phyloP scores from a whole-genome alignment of 2,329 filamentous ascomycete species.

The Bipolaris victoriae region DNA sequence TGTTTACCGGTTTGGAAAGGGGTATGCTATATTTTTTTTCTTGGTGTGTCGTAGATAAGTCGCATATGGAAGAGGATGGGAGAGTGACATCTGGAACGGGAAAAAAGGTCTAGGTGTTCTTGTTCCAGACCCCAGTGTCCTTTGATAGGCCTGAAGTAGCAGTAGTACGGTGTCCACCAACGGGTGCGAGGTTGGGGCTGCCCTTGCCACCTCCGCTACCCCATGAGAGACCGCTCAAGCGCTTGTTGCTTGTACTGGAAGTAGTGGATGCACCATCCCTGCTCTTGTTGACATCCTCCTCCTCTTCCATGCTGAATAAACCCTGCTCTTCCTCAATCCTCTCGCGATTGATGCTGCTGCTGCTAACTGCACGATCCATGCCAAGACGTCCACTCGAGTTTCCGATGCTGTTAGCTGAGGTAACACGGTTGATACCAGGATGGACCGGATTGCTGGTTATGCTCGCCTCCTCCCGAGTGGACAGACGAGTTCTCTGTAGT shows the following conservation, averaged over 20 bases:
- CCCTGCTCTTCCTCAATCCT: slow-evolving; percentile 52
- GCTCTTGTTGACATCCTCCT: slow-evolving; percentile 44
- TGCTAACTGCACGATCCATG: slow-evolving; percentile 49
- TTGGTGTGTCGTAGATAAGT: background rate
- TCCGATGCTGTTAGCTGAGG: slow-evolving; percentile 42
- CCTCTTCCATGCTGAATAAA: slow-evolving; percentile 53
- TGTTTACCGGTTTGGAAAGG: background rate
- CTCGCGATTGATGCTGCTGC: slow-evolving; percentile 49
- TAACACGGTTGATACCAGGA: slow-evolving; percentile 70
- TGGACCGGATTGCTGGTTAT: slow-evolving; percentile 46
- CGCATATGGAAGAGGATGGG: background rate
- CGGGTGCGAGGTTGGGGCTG: slow-evolving; percentile 44
- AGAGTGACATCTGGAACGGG: background rate
- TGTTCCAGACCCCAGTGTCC: slow-evolving; percentile 28
- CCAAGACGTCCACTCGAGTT: slow-evolving; percentile 40
- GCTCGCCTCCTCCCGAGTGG: slow-evolving; percentile 39
- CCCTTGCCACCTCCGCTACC: slow-evolving; percentile 46
- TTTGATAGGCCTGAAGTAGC: slow-evolving; percentile 30
- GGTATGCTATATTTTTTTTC: slow-evolving; percentile 10
- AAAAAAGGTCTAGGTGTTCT: slow-evolving; percentile 18
- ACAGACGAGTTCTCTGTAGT: slow-evolving; percentile 54
- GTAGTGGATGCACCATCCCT: slow-evolving; percentile 45
- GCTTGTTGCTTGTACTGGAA: slow-evolving; percentile 45
- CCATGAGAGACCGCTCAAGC: slow-evolving; percentile 46
- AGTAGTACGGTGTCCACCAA: slow-evolving; percentile 38